Conservation (phyloP, 768 basidiomycete genomes). For the Flagelloscypha sp. region DNA sequence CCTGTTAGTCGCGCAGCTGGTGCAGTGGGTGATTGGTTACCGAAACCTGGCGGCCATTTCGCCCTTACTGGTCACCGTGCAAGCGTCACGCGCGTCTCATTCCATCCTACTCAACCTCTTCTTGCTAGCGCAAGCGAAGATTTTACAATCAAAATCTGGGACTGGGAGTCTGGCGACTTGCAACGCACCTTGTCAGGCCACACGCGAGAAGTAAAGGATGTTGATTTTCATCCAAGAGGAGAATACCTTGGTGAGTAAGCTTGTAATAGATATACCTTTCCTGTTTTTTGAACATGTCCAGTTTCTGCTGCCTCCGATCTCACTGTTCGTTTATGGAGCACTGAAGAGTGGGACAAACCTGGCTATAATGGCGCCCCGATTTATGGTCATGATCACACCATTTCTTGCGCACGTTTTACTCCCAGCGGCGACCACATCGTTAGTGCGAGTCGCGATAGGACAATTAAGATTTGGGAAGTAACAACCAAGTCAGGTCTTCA, state of each 20-base stretch:
- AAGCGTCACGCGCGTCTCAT: constrained; percentile 70
- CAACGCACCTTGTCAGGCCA: constrained; percentile 89
- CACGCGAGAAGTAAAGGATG: constrained; percentile 81
- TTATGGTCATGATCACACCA: constrained; percentile 85
- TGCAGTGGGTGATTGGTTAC: constrained; percentile 43
- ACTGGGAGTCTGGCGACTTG: constrained; percentile 93
- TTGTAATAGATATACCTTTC: background rate
- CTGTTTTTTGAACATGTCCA: background rate
- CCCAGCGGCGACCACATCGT: constrained; percentile 79
- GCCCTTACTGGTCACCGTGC: constrained; percentile 69
- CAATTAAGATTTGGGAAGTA: constrained; percentile 82
- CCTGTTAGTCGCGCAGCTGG: constrained; percentile 32
- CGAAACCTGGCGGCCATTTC: constrained; percentile 74
- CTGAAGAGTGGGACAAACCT: no score
- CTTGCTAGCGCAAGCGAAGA: constrained; percentile 85
- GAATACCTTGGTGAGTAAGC: constrained; percentile 57
- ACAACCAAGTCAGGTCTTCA: constrained; percentile 60
- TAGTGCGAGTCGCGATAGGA: constrained; percentile 81
- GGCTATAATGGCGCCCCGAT: no score
- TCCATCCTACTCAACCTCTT: constrained; percentile 79
- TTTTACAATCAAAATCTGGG: constrained; percentile 88
- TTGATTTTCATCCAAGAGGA: constrained; percentile 85
- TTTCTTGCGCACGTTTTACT: constrained; percentile 79
- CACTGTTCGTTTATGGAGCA: constrained; percentile 22
- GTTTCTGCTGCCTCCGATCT: background rate